Evolutionary conservation across 1,139 yeast species (phyloP).

Genomic region (Suhomyces maxii): DNA sequence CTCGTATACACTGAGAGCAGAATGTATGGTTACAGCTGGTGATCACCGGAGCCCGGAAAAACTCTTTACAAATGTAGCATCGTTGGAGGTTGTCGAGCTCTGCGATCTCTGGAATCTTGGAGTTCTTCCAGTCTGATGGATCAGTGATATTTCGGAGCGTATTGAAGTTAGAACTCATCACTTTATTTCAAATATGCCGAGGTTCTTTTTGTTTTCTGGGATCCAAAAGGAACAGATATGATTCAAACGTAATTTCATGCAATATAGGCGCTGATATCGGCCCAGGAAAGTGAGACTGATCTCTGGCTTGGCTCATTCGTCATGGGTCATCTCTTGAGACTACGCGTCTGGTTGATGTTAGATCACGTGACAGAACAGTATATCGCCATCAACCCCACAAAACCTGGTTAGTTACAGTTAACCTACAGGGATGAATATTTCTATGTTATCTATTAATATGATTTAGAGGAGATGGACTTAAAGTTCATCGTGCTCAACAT

Average conservation of each 20-base stretch:
- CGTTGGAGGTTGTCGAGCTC: slow-evolving; percentile 71
- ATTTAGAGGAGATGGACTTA: slow-evolving; percentile 5
- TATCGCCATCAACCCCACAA: background rate
- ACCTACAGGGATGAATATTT: background rate
- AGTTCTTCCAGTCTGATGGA: slow-evolving; percentile 66
- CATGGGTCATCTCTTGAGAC: background rate
- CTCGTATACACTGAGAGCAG: slow-evolving; percentile 86
- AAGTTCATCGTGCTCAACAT: slow-evolving; percentile 23
- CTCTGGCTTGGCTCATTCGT: background rate
- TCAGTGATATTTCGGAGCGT: slow-evolving; percentile 47
- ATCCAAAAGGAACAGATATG: no score
- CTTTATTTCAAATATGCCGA: no score
- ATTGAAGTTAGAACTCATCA: slow-evolving; percentile 6
- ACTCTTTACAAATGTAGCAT: slow-evolving; percentile 92
- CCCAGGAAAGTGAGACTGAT: background rate
- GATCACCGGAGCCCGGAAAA: slow-evolving; percentile 75
- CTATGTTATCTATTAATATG: slow-evolving; percentile 2
- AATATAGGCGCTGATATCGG: background rate
- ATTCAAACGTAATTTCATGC: no score
- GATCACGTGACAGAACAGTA: background rate
- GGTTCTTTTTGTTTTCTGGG: background rate
- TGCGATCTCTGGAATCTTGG: slow-evolving; percentile 54
- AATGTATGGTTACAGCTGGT: slow-evolving; percentile 89
- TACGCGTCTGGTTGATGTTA: background rate
- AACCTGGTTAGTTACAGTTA: no score